Conservation (phyloP, 805 yeast species). For the Wickerhamiella bombiphila region DNA sequence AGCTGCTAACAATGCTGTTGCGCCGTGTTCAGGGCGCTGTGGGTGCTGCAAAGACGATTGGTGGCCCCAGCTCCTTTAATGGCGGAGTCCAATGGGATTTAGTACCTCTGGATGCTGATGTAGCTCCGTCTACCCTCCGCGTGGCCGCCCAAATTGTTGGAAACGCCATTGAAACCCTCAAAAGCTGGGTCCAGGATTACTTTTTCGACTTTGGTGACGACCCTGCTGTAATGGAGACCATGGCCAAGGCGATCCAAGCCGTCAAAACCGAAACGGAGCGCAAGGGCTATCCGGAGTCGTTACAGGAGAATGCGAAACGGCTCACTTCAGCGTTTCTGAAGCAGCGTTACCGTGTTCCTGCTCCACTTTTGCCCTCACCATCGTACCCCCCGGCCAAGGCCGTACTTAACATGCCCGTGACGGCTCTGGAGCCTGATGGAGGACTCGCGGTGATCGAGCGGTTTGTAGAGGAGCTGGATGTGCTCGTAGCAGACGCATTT, state of each 20-base stretch:
- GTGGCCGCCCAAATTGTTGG: conserved; percentile 64
- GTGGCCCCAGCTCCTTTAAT: conserved; percentile 20
- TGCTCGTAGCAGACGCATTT: conserved; percentile 42
- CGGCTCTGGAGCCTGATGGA: conserved; percentile 9
- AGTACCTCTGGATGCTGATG: neutral
- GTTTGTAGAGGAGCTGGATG: conserved; percentile 52
- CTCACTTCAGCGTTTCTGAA: conserved; percentile 9
- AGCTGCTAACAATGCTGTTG: conserved; percentile 37
- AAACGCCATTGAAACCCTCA: conserved; percentile 64
- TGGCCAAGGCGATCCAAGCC: conserved; percentile 2
- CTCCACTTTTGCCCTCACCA: conserved; percentile 1
- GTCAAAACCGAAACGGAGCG: conserved; percentile 1
- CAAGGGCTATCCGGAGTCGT: conserved; percentile 3
- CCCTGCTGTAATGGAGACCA: conserved; percentile 38
- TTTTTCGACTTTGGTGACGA: conserved; percentile 65
- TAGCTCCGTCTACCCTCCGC: neutral
- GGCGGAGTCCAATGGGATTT: neutral
- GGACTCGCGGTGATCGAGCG: conserved; percentile 30
- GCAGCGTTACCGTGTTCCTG: conserved; percentile 9
- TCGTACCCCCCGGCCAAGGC: conserved; percentile 2
- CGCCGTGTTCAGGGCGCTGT: conserved; percentile 47
- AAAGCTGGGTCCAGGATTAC: conserved; percentile 55
- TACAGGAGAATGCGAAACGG: conserved; percentile 7
- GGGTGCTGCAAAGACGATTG: conserved; percentile 33
- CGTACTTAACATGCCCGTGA: conserved; percentile 7